These are phyloP conservation scores for Fusarium torreyae DNA, from an alignment of 2,329 filamentous ascomycete species.

Conservation along the genomic window DNA sequence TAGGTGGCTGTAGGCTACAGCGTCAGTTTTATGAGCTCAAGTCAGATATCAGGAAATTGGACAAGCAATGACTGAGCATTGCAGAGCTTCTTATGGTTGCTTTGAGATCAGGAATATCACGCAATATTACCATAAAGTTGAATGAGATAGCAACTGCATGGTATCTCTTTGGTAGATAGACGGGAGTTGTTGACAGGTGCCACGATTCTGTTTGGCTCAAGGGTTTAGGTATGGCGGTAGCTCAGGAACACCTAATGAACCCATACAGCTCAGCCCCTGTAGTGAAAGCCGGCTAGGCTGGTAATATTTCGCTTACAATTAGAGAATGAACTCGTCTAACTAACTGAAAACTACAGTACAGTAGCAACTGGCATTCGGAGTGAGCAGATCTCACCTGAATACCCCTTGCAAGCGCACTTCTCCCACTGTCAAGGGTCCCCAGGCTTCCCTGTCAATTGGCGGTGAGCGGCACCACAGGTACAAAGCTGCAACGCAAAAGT, in stretches of 20 bases:
- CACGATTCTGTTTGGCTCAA: slow-evolving; percentile 13
- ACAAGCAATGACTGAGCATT: no score
- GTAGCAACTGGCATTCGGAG: slow-evolving; percentile 1
- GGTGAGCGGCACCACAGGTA: slow-evolving; percentile 46
- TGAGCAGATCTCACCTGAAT: slow-evolving; percentile 34
- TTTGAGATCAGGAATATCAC: background rate
- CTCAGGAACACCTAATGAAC: background rate
- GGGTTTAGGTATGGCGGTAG: background rate
- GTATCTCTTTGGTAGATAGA: background rate
- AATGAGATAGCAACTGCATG: no score
- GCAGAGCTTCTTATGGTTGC: no score
- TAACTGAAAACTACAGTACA: slow-evolving; percentile 7
- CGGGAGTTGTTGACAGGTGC: slow-evolving; percentile 16
- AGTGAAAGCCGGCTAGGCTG: no score
- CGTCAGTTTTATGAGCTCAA: no score
- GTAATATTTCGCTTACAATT: background rate
- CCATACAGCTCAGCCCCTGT: background rate
- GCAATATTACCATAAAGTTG: background rate
- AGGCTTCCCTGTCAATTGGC: slow-evolving; percentile 49
- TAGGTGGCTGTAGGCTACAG: no score
- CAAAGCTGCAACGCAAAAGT: slow-evolving; percentile 16
- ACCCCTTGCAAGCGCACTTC: slow-evolving; percentile 45
- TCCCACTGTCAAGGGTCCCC: slow-evolving; percentile 38
- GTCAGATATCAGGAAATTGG: no score
- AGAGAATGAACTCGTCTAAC: background rate